Evolutionary conservation across 108 stramenopile species (phyloP).

Genomic region (Pseudonitzschia multiseries): DNA sequence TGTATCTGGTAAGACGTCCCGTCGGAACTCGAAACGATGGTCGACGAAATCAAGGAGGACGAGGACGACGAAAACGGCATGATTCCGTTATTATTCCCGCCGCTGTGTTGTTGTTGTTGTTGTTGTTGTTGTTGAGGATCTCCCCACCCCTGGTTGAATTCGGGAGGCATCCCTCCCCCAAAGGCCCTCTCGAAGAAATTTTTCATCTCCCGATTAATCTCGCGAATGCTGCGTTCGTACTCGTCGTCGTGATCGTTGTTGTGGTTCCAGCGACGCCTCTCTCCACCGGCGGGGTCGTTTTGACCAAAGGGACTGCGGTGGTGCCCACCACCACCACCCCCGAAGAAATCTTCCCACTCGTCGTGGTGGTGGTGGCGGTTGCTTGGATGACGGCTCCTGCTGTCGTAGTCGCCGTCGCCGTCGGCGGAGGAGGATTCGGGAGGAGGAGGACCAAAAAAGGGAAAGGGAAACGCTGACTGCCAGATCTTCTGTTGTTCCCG

Average conservation of each 20-base stretch:
- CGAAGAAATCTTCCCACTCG: background rate
- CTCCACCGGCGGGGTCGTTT: background rate
- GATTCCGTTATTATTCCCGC: background rate
- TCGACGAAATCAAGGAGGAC: background rate
- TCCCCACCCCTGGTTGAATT: too few species aligned
- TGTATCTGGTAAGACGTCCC: background rate
- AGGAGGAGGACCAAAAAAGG: background rate
- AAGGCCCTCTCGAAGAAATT: constrained; percentile 7
- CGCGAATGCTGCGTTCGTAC: background rate
- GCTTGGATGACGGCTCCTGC: too few species aligned
- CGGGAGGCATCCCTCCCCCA: background rate
- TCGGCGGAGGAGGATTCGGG: too few species aligned
- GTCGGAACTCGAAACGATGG: background rate
- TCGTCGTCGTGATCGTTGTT: background rate
- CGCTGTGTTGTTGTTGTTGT: too few species aligned
- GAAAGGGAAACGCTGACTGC: background rate
- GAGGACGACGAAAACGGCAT: background rate
- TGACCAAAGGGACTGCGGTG: background rate
- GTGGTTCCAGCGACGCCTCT: background rate
- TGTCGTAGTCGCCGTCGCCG: background rate
- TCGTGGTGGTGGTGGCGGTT: too few species aligned
- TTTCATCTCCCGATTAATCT: background rate
- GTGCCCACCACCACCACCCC: background rate
- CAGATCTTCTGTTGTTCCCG: background rate
- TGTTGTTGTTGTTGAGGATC: too few species aligned